Conservation (phyloP, 116 monocot genomes). For the Dioscorea cayenensis region DNA sequence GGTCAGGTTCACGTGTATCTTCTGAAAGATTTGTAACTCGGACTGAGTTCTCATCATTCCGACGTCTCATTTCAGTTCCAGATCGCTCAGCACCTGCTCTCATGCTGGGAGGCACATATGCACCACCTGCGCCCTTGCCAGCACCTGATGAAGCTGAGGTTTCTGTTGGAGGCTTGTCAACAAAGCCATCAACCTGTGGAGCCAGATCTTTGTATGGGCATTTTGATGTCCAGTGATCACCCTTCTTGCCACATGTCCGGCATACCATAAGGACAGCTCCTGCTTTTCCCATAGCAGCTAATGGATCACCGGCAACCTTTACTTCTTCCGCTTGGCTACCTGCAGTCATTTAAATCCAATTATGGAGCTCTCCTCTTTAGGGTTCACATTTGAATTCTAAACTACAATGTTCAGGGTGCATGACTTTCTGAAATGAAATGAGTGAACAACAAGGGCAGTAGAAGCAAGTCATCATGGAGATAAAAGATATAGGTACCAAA, state of each 20-base stretch:
- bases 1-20: constrained; percentile 85
- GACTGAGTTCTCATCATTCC: constrained; percentile 92
- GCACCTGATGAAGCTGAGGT: constrained; percentile 24
- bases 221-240: constrained; percentile 95
- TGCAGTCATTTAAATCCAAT: constrained; percentile 9
- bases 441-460: too few species aligned
- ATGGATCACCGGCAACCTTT: constrained; percentile 36
- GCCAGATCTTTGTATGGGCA: constrained; percentile 97
- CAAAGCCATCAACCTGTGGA: constrained; percentile 31
- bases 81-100: constrained; percentile 59
- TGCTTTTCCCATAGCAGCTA: constrained; percentile 22
- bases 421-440: too few species aligned
- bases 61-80: constrained; percentile 51
- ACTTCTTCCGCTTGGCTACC: constrained; percentile 65
- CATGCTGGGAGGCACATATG: constrained; percentile 78
- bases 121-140: constrained; percentile 11
- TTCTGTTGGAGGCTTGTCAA: constrained; percentile 46
- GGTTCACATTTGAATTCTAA: neutral
- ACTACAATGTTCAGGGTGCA: neutral
- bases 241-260: constrained; percentile 87
- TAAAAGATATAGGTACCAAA: too few species aligned
- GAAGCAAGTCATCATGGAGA: too few species aligned
- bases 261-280: constrained; percentile 95
- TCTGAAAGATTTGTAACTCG: constrained; percentile 88
- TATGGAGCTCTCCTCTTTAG: neutral